phyloP scores from a whole-genome alignment of 805 yeast genomes.

The Peterozyma xylosa region DNA sequence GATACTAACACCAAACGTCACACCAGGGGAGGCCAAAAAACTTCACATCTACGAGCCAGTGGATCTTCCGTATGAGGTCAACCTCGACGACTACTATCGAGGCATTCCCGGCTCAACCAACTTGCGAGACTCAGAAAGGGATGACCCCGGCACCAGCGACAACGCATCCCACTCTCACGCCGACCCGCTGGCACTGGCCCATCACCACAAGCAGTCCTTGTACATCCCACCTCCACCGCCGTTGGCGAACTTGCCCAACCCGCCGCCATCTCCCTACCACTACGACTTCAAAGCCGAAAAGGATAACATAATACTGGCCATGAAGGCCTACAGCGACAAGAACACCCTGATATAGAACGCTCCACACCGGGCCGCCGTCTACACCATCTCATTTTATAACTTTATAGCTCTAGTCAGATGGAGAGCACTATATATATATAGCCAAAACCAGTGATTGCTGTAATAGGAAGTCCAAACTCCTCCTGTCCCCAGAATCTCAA shows the following conservation, averaged over 20 bases:
- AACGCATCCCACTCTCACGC: no score
- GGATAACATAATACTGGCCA: neutral
- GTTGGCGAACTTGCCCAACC: conserved; percentile 22
- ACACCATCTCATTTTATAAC: no score
- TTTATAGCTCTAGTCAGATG: no score
- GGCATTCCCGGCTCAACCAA: conserved; percentile 25
- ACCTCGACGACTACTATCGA: conserved; percentile 24
- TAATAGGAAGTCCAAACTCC: no score
- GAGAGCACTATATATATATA: no score
- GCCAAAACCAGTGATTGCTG: no score
- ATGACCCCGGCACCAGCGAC: conserved; percentile 12
- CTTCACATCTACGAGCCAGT: conserved; percentile 11
- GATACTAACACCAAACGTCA: neutral
- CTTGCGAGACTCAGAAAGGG: conserved; percentile 4
- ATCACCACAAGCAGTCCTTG: no score
- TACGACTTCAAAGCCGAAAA: conserved; percentile 14
- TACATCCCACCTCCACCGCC: conserved; percentile 28
- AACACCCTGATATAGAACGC: no score
- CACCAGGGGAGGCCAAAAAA: conserved; percentile 14
- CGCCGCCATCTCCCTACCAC: conserved; percentile 25
- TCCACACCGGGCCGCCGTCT: no score
- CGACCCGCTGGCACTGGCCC: no score
- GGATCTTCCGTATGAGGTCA: conserved; percentile 28
- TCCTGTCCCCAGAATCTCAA: no score
- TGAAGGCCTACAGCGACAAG: neutral